Conservation (phyloP, 305 asterid species). For the Solanum hybrid region DNA sequence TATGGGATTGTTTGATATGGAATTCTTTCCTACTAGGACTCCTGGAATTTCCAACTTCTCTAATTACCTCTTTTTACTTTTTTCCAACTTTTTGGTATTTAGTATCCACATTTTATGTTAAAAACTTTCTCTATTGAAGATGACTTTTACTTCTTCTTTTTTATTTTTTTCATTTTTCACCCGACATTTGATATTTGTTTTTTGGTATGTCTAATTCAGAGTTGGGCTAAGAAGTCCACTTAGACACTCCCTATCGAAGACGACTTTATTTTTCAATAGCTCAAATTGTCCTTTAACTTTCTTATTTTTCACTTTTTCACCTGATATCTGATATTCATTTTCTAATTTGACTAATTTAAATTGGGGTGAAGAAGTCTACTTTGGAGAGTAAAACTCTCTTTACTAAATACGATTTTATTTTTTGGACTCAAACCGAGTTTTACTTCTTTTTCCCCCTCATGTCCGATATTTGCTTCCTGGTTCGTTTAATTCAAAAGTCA, state of each 20-base stretch:
- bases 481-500: neutral
- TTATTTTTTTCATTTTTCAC: neutral
- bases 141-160: neutral
- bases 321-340: neutral
- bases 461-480: neutral
- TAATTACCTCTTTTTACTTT: neutral
- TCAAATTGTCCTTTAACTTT: neutral
- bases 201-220: neutral
- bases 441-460: neutral
- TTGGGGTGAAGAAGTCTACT: neutral
- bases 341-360: neutral
- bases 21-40: slow-evolving; percentile 15
- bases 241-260: neutral
- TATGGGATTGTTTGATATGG: slow-evolving; percentile 16
- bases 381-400: neutral
- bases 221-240: neutral
- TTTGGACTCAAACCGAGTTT: neutral
- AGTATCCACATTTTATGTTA: neutral
- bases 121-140: neutral
- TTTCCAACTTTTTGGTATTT: neutral
- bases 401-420: neutral
- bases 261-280: neutral
- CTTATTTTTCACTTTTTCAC: neutral
- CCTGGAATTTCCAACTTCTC: neutral
- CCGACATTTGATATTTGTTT: accelerated